A percentile compares a stretch with the other conserved stretches of the same genome.
Evolutionary conservation across 2,329 filamentous ascomycete genomes (phyloP).

Genomic region (Cytospora chrysosperma): DNA sequence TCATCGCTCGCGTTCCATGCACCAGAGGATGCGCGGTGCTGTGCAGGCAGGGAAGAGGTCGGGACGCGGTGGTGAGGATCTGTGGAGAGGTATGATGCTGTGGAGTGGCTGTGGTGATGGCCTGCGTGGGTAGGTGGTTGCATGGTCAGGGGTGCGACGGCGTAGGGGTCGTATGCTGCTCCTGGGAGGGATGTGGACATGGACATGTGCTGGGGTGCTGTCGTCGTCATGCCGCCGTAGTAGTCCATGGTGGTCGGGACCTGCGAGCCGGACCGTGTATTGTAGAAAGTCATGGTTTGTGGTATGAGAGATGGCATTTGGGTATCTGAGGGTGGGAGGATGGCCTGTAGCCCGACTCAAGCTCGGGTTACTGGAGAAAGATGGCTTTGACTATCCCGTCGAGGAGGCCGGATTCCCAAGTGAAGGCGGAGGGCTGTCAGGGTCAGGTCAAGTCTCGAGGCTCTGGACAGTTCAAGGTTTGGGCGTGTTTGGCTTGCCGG

Average conservation of each 20-base stretch:
- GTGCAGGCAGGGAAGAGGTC: constrained; percentile 36
- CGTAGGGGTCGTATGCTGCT: constrained; percentile 35
- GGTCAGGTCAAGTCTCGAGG: background rate
- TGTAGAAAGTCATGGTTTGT: constrained; percentile 36
- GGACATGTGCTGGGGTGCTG: constrained; percentile 26
- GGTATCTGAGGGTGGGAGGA: constrained; percentile 27
- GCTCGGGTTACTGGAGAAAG: background rate
- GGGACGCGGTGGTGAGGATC: constrained; percentile 33
- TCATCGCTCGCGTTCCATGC: constrained; percentile 77
- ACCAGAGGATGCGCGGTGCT: constrained; percentile 57
- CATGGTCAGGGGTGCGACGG: constrained; percentile 34
- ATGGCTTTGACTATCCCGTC: background rate
- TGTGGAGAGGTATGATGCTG: constrained; percentile 41
- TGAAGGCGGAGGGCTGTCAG: constrained; percentile 1
- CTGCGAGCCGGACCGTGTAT: constrained; percentile 22
- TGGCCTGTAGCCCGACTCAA: constrained; percentile 29
- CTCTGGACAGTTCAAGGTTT: background rate
- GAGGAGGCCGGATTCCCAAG: background rate
- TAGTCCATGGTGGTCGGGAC: constrained; percentile 29
- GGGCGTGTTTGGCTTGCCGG: constrained; percentile 5
- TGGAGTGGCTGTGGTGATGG: constrained; percentile 24
- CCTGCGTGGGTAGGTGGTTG: constrained; percentile 29
- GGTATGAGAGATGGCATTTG: constrained; percentile 28
- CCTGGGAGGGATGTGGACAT: constrained; percentile 32
- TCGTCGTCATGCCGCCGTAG: constrained; percentile 33